Evolutionary conservation across 345 rosid genomes (phyloP).

Genomic region (Euphorbia peplus): DNA sequence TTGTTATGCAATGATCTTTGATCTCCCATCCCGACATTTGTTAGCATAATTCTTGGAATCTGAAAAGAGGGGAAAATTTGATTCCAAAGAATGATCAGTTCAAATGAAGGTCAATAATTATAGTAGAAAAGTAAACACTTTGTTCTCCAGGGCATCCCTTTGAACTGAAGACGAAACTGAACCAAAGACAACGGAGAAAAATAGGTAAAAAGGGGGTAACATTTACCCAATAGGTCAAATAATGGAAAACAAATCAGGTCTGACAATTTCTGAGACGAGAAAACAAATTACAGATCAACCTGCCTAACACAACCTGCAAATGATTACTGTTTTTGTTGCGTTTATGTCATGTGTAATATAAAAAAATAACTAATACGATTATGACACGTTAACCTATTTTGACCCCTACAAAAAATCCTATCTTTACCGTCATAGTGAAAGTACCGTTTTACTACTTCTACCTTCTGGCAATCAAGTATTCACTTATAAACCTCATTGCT

Average conservation of each 20-base stretch:
- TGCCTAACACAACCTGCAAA: too few species aligned
- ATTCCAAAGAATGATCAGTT: not conserved
- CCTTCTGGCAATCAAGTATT: not conserved
- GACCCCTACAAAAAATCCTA: too few species aligned
- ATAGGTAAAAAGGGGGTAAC: not conserved
- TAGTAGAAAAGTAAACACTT: not conserved
- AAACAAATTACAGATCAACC: too few species aligned
- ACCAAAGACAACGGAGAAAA: not conserved
- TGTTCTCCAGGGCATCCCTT: not conserved
- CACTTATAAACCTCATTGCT: not conserved
- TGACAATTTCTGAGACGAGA: too few species aligned
- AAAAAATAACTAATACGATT: too few species aligned
- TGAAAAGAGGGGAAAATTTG: slow-evolving; percentile 1
- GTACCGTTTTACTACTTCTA: not conserved
- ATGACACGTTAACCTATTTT: too few species aligned
- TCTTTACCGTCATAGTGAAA: too few species aligned
- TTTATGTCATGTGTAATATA: too few species aligned
- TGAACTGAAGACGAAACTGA: not conserved
- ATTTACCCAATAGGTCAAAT: not conserved
- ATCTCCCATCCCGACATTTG: not conserved
- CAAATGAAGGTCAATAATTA: not conserved
- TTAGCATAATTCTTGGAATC: not conserved
- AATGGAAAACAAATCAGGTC: too few species aligned
- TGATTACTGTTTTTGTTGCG: too few species aligned
- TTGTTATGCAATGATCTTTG: not conserved